Conservation (phyloP, 768 basidiomycete species). For the Leccinum fibrillosum region DNA sequence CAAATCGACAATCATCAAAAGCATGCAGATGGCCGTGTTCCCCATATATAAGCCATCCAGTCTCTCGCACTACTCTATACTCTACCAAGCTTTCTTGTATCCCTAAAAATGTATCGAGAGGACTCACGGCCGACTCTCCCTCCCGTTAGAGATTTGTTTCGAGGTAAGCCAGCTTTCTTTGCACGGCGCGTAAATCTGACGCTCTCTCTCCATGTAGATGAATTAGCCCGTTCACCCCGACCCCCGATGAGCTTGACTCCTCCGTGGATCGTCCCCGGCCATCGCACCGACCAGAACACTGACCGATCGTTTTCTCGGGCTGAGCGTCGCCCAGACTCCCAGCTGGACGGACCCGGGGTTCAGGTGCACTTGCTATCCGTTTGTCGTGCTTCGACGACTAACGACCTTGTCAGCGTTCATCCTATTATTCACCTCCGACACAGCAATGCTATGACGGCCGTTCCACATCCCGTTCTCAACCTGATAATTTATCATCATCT, state of each 20-base stretch:
- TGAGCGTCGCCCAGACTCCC: slow-evolving; percentile 24
- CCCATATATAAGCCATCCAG: slow-evolving; percentile 25
- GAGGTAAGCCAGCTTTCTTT: slow-evolving; percentile 39
- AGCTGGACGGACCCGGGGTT: slow-evolving; percentile 28
- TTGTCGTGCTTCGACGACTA: not conserved
- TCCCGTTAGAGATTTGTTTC: slow-evolving; percentile 66
- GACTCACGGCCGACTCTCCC: slow-evolving; percentile 58
- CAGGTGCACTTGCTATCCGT: slow-evolving; percentile 22
- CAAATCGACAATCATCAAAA: slow-evolving; percentile 23
- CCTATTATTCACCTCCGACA: slow-evolving; percentile 20
- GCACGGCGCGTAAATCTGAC: slow-evolving; percentile 1
- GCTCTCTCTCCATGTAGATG: slow-evolving; percentile 33
- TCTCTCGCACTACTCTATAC: slow-evolving; percentile 1
- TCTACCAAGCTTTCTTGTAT: slow-evolving; percentile 16
- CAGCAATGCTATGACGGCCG: slow-evolving; percentile 30
- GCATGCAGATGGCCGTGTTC: slow-evolving; percentile 22
- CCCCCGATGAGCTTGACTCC: slow-evolving; percentile 37
- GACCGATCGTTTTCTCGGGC: slow-evolving; percentile 25
- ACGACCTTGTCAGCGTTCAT: slow-evolving; percentile 20
- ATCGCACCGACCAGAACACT: slow-evolving; percentile 31
- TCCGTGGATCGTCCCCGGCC: slow-evolving; percentile 44
- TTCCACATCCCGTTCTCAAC: slow-evolving; percentile 10
- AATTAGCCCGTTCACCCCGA: slow-evolving; percentile 42
- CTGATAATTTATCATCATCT: slow-evolving; percentile 25
- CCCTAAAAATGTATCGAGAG: slow-evolving; percentile 24